Conservation (phyloP, 2,329 filamentous ascomycete species). For the Thermomyces lanuginosus region DNA sequence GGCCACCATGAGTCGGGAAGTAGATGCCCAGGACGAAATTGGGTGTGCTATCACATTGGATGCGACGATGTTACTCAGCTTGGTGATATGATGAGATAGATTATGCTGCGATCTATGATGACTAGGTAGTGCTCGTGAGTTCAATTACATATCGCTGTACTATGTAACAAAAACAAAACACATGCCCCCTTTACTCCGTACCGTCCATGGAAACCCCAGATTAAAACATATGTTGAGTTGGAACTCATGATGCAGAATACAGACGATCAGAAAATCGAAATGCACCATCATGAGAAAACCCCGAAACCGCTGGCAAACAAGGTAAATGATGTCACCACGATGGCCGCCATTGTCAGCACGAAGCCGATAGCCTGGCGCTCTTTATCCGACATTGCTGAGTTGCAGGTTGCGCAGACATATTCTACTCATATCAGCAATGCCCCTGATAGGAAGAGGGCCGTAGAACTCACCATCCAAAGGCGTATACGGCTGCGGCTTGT, state of each 20-base stretch:
- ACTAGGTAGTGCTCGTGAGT: too few relatives aligned
- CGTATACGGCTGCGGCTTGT: constrained; percentile 37
- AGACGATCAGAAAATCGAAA: background rate
- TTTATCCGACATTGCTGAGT: constrained; percentile 33
- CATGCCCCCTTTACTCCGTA: too few relatives aligned
- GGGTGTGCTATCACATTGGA: too few relatives aligned
- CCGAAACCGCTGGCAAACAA: constrained; percentile 33
- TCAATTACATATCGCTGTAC: too few relatives aligned
- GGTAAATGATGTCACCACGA: constrained; percentile 43
- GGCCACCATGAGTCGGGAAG: too few relatives aligned
- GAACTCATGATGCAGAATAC: background rate
- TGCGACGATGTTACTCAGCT: too few relatives aligned
- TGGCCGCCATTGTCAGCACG: constrained; percentile 37
- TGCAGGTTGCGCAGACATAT: constrained; percentile 40
- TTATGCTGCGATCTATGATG: too few relatives aligned
- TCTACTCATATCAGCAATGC: constrained; percentile 14
- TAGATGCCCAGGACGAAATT: too few relatives aligned
- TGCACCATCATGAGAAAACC: constrained; percentile 10
- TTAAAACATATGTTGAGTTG: too few relatives aligned
- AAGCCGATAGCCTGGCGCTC: constrained; percentile 41
- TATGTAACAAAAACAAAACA: too few relatives aligned
- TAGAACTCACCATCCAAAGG: constrained; percentile 31
- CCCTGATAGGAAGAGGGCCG: constrained; percentile 1
- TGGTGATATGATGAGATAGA: too few relatives aligned
- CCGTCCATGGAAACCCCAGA: too few relatives aligned